Evolutionary conservation across 2,329 filamentous ascomycete species (phyloP).

Genomic region (Aspergillus fumigatus): DNA sequence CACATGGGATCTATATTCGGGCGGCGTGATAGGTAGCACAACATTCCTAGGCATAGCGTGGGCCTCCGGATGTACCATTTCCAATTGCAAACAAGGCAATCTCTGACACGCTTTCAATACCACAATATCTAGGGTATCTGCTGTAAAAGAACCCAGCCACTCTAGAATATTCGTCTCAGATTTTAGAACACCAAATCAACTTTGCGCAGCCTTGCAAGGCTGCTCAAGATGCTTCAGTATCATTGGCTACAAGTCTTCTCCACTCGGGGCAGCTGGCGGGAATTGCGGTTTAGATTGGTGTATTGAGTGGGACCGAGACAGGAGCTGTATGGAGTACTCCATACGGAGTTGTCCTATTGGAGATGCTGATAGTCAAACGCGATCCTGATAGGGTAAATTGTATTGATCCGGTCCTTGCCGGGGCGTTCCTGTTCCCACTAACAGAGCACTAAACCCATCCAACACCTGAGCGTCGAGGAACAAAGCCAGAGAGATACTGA

Average conservation of each 20-base stretch:
- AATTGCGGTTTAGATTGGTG: neutral
- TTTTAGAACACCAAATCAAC: neutral
- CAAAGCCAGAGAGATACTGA: neutral
- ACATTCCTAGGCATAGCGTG: neutral
- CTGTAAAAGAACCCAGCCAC: too few species aligned
- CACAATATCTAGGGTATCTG: neutral
- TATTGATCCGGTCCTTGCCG: neutral
- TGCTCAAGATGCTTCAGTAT: constrained; percentile 8
- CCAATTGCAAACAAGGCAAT: neutral
- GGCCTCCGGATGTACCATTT: neutral
- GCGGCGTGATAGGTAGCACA: neutral
- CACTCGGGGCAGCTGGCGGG: neutral
- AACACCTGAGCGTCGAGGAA: too few species aligned
- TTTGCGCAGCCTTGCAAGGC: constrained; percentile 20
- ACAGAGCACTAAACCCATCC: too few species aligned
- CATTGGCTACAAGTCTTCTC: neutral
- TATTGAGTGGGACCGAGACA: neutral
- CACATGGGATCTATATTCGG: neutral
- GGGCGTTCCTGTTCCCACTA: too few species aligned
- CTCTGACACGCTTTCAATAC: neutral
- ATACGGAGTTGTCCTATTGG: neutral
- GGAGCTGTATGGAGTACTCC: too few species aligned
- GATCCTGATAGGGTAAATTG: neutral
- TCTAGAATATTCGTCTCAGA: too few species aligned
- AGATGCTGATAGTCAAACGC: neutral